Base-by-base conservation (phyloP, 2,329 filamentous ascomycete species). In the Fusarium brevicatenulatum region DNA sequence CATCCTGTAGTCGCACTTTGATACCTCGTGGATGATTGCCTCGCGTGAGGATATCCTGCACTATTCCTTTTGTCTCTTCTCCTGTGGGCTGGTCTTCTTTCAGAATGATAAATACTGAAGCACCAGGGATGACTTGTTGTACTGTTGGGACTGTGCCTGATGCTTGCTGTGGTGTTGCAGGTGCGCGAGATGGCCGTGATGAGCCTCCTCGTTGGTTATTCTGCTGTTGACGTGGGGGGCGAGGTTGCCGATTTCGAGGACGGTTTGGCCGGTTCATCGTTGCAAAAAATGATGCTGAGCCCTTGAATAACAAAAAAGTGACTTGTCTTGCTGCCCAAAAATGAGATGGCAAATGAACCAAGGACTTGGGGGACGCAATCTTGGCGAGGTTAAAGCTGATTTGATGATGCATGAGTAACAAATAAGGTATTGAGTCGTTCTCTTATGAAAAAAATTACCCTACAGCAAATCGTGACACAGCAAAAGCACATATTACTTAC, bases 51-150 rank as follows among this genome's bases (percentile, higher is more conserved):
- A 95, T 80, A 50, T 94, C 89, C 58, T 87, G 86, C 3, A 95
- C 89, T 9, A 86, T 81, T 30, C 93, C 93, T 49, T 86, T 84
- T 3, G 94, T 92, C 75, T 93, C 90, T 50, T 88, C 87, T 11
- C 93, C 93, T 0, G 92, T 94, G 3, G 88, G 88, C 79, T 95
- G 93, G 80, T 95, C 93, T 68, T 88, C 85, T 77, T 95, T 95
- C 37, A 95, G 86, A 2, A 95, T 85, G 62, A 95, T 93, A 54
- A 91, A 92, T 59, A 95, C 93, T 8, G 78, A 71, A 8, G 90
- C 88, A 40, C 92, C 92, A 1, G 87, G 86, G 9, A 88, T 72
- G 36, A 93, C 90, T 70, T 90, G 82, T 16, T 78, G 78, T n/a
- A 80, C 80, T 9, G 80, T 85, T 2, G 88, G 88, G 15, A 89